Evolutionary conservation across 2,329 filamentous ascomycete genomes (phyloP).

Genomic region (Fusarium dlaminii): DNA sequence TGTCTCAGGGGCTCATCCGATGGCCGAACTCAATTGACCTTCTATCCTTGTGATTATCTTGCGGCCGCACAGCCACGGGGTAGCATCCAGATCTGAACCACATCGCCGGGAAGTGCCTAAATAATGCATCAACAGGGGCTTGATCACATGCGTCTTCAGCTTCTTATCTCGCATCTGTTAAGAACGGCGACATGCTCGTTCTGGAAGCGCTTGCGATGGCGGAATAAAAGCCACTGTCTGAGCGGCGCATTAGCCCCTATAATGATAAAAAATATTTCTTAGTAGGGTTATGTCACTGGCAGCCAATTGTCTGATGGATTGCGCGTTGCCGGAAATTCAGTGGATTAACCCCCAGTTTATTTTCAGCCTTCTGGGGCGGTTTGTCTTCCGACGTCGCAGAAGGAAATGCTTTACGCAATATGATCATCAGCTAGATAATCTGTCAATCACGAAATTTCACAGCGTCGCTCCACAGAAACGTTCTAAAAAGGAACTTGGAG

Average conservation of each 20-base stretch:
- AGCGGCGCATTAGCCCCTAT: not conserved
- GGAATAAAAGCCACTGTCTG: not conserved
- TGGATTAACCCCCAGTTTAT: not conserved
- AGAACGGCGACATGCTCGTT: not conserved
- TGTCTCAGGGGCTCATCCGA: not conserved
- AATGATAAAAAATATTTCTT: not conserved
- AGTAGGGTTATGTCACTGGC: not conserved
- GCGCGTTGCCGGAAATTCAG: not conserved
- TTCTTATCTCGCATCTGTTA: not conserved
- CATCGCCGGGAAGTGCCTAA: slow-evolving; percentile 1
- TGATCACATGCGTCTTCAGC: not conserved
- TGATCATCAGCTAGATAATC: not conserved
- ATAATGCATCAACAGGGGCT: not conserved
- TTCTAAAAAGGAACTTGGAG: slow-evolving; percentile 12
- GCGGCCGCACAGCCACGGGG: slow-evolving; percentile 1
- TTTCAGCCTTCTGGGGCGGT: not conserved
- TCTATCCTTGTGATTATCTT: not conserved
- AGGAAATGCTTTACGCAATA: not conserved
- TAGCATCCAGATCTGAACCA: slow-evolving; percentile 18
- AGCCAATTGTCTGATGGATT: not conserved
- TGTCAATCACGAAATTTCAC: not conserved
- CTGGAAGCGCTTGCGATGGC: not conserved
- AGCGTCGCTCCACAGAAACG: not conserved
- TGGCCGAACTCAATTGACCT: not conserved
- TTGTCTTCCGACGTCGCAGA: not conserved